A percentile compares a stretch with the other conserved stretches of the same genome.
phyloP scores from a whole-genome alignment of 805 yeast species.

The Metschnikowia kunwiensis region DNA sequence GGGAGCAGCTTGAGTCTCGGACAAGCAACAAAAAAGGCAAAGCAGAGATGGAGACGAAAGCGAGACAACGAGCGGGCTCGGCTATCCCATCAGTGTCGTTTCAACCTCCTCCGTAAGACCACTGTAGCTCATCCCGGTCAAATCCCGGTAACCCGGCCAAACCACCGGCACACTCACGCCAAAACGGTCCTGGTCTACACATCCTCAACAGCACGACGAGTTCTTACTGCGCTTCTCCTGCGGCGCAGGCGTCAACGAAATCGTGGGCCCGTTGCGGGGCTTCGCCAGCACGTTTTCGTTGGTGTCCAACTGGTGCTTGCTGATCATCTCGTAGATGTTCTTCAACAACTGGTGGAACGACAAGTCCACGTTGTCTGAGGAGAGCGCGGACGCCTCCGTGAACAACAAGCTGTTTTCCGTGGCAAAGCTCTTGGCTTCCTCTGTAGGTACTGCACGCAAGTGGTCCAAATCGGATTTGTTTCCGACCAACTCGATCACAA shows the following conservation, averaged over 20 bases:
- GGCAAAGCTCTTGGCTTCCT: conserved; percentile 93
- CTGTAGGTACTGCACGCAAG: conserved; percentile 94
- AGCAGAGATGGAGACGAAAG: too few relatives aligned
- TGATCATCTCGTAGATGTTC: conserved; percentile 90
- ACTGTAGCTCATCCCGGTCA: background rate
- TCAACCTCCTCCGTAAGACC: background rate
- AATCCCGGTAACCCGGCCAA: too few relatives aligned
- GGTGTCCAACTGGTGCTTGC: conserved; percentile 87
- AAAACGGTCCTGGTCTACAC: too few relatives aligned
- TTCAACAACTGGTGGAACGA: conserved; percentile 92
- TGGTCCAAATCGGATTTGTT: conserved; percentile 90
- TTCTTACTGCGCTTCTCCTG: conserved; percentile 65
- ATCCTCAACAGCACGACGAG: conserved; percentile 66
- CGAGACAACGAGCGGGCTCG: too few relatives aligned
- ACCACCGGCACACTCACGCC: too few relatives aligned
- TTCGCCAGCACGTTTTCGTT: conserved; percentile 65
- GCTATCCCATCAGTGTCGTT: too few relatives aligned
- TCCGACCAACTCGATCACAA: conserved; percentile 90
- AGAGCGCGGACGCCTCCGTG: conserved; percentile 94
- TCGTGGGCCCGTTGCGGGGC: conserved; percentile 77
- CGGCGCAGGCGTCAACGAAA: conserved; percentile 89
- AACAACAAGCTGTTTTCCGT: conserved; percentile 87
- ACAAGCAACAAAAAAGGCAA: too few relatives aligned
- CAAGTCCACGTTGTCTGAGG: conserved; percentile 89
- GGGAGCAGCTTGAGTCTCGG: too few relatives aligned